Percentiles rank a stretch among this genome's conserved stretches.
Conservation (phyloP, 192 early-diverging fungal genomes). For the Entomortierella chlamydospora region DNA sequence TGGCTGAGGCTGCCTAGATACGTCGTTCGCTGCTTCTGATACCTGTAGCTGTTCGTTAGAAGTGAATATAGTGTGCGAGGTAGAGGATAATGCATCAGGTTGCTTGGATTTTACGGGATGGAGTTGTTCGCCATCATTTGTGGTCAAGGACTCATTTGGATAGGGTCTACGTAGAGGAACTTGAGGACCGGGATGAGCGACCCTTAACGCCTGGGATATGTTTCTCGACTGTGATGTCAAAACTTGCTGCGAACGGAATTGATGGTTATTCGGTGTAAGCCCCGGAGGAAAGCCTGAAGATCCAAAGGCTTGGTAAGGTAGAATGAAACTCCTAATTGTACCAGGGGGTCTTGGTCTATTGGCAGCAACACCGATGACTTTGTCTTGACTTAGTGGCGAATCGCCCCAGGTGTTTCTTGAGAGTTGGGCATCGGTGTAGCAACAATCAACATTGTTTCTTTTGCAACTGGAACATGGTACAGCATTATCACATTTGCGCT, state of each 20-base stretch:
- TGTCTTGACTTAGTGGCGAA: conserved; percentile 23
- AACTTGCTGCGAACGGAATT: conserved; percentile 11
- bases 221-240: conserved; percentile 8
- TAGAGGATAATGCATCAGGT: not conserved
- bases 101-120: no score
- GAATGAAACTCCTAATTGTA: not conserved
- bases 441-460: conserved; percentile 28
- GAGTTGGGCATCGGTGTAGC: conserved; percentile 32
- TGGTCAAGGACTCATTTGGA: not conserved
- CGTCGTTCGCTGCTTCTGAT: not conserved
- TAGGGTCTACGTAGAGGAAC: not conserved
- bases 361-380: conserved; percentile 24
- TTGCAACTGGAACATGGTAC: conserved; percentile 33
- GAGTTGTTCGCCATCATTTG: not conserved
- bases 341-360: conserved; percentile 7
- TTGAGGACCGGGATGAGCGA: conserved; percentile 26
- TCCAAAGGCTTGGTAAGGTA: not conserved
- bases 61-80: not conserved
- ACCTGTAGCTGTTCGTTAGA: not conserved
- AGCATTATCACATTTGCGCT: conserved; percentile 37
- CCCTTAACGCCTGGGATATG: not conserved
- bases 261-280: not conserved
- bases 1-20: not conserved
- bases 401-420: conserved; percentile 35
- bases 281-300: not conserved